A percentile compares a stretch with the other conserved stretches of the same genome.
phyloP scores from a whole-genome alignment of 139 green algal species.

The Chlorella sp. region DNA sequence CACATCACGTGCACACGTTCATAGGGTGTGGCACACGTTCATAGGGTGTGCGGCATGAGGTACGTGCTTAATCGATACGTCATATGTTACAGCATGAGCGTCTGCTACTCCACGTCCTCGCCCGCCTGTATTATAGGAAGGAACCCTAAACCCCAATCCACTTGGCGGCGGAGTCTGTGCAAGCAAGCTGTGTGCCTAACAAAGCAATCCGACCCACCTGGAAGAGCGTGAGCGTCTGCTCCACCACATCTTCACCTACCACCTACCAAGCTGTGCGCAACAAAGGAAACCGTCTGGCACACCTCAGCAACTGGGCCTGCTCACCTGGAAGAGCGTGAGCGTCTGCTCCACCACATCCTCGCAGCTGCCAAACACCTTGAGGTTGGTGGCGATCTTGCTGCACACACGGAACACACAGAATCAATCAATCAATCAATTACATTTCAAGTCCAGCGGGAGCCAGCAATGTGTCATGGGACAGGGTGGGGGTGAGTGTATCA shows the following conservation, averaged over 20 bases:
- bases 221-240: slow-evolving; percentile 89
- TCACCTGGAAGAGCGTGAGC: slow-evolving; percentile 91
- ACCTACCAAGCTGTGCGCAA: not conserved
- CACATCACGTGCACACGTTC: too few relatives aligned
- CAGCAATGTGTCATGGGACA: too few relatives aligned
- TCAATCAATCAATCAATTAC: not conserved
- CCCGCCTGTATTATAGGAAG: too few relatives aligned
- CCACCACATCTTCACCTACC: slow-evolving; percentile 79
- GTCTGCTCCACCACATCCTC: slow-evolving; percentile 91
- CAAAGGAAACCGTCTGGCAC: not conserved
- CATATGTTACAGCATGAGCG: too few relatives aligned
- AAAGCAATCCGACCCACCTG: slow-evolving; percentile 57
- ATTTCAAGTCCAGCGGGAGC: too few relatives aligned
- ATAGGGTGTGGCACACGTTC: too few relatives aligned
- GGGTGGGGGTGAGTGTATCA: too few relatives aligned
- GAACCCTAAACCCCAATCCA: too few relatives aligned
- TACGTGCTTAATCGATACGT: too few relatives aligned
- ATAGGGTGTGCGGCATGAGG: too few relatives aligned
- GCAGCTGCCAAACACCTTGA: slow-evolving; percentile 80
- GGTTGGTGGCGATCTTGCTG: slow-evolving; percentile 72
- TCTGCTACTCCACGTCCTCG: too few relatives aligned
- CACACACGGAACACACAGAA: not conserved
- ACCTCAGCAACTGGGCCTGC: not conserved
- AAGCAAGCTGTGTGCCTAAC: not conserved
- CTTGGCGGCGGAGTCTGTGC: not conserved